Evolutionary conservation across 2,329 filamentous ascomycete species (phyloP).

Genomic region (Scedosporium aurantiacum): DNA sequence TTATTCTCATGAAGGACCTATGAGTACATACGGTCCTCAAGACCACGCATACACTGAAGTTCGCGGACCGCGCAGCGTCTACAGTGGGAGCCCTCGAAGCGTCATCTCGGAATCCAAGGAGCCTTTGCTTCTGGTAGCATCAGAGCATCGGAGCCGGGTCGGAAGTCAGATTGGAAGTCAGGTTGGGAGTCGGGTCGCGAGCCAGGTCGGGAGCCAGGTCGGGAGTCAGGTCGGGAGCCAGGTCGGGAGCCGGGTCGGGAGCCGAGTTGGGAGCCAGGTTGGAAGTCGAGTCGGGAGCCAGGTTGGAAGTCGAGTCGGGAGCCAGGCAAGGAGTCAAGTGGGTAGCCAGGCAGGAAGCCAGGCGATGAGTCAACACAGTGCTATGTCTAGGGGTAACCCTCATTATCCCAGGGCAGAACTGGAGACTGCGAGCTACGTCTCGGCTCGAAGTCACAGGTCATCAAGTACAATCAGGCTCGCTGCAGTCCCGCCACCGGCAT

Average conservation of each 20-base stretch:
- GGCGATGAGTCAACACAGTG: conserved; percentile 16
- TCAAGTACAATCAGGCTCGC: conserved; percentile 17
- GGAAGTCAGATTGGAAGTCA: background rate
- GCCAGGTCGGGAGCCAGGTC: background rate
- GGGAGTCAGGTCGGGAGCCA: background rate
- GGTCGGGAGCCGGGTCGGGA: background rate
- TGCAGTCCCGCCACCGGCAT: background rate
- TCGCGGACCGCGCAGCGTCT: background rate
- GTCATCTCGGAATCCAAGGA: background rate
- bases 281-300: background rate
- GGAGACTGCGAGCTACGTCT: conserved; percentile 25
- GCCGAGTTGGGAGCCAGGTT: conserved; percentile 8
- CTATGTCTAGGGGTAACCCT: conserved; percentile 3
- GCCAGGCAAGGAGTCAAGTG: background rate
- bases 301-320: background rate
- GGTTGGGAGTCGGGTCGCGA: background rate
- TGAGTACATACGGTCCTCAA: background rate
- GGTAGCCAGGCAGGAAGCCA: conserved; percentile 9
- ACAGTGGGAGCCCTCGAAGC: background rate
- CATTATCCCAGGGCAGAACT: conserved; percentile 22
- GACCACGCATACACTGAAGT: background rate
- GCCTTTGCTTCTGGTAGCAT: background rate
- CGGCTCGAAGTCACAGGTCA: conserved; percentile 28
- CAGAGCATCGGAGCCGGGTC: background rate
- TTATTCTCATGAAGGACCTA: background rate